Evolutionary conservation across 2,329 filamentous ascomycete genomes (phyloP), one percentile per base, ranked within the genome.

Genomic region (Fusarium nanum): DNA sequence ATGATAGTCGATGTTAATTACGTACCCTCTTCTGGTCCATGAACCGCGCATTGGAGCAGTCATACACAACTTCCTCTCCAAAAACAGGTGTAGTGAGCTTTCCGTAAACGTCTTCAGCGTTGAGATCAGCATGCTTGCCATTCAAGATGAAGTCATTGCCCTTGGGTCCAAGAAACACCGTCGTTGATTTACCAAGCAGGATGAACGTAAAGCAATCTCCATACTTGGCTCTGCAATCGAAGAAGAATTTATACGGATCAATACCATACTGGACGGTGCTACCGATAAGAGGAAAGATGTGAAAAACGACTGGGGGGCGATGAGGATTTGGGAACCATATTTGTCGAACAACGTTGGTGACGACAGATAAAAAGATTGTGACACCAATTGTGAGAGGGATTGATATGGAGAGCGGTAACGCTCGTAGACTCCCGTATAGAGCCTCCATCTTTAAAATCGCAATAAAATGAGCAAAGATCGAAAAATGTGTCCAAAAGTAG

Each of bases 231-330:
- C 89, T 89, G 79, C 87, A 87, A 75, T 85, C 89, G 87, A 74
- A 85, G 83, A 98, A 97, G 86, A 97, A 98, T 52, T 85, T 86
- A 76, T 93, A 94, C 7, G 94, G 94, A 77, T 98, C 93, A 79
- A 97, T 97, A 77, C 95, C 95, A 82, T 98, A 98, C 41, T 89
- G 92, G 73, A 98, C 86, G 55, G 94, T 97, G 83, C 91, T 98
- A 66, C 95, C 95, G 76, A 98, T 87, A 68, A 97, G 82, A 50
- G 92, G 92, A 73, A 95, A 86, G 86, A 89, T 91, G 80, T 93
- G 92, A 79, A 94, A 94, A 59, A 95, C 92, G 47, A 94, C 75
- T 0, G 92, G 92, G 16, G 92, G 92, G 78, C 93, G 91, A 78
- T 94, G 91, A 48, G 91, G 88, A 73, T 94, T 94, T 81, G 89